Evolutionary conservation across 2,329 filamentous ascomycete species (phyloP).

Genomic region (Venturiaceae sp.): DNA sequence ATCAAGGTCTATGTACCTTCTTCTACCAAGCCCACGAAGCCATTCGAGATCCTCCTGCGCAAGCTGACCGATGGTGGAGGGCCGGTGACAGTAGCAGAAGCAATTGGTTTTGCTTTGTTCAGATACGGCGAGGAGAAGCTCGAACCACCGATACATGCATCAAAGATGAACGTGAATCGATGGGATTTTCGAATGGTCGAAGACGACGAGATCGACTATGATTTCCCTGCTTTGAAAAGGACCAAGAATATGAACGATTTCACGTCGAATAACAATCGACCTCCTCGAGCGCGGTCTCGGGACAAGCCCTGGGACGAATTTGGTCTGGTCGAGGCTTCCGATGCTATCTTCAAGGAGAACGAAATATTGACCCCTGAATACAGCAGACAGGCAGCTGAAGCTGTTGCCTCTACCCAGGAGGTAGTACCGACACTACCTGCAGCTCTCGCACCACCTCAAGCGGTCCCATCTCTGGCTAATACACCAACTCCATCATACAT

Average conservation of each 20-base stretch:
- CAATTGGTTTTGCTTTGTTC: constrained; percentile 74
- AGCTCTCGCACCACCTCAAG: constrained; percentile 12
- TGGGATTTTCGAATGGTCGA: constrained; percentile 80
- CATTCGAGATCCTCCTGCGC: constrained; percentile 63
- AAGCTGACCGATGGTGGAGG: constrained; percentile 60
- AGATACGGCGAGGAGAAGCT: constrained; percentile 68
- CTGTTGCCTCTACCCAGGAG: constrained; percentile 14
- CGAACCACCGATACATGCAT: constrained; percentile 53
- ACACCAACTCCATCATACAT: constrained; percentile 21
- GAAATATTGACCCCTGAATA: constrained; percentile 58
- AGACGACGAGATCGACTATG: constrained; percentile 75
- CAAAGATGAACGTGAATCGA: constrained; percentile 68
- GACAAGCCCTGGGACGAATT: constrained; percentile 78
- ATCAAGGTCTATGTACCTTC: constrained; percentile 71
- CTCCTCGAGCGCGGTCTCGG: constrained; percentile 53
- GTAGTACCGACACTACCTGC: constrained; percentile 18
- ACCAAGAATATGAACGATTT: constrained; percentile 68
- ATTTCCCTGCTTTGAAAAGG: constrained; percentile 69
- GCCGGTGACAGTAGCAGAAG: constrained; percentile 63
- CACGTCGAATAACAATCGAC: constrained; percentile 67
- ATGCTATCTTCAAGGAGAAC: constrained; percentile 59
- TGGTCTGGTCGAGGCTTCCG: constrained; percentile 63
- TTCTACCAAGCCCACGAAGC: constrained; percentile 52
- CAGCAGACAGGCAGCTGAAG: constrained; percentile 39
- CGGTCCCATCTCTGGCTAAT: constrained; percentile 14